Evolutionary conservation across 2,329 filamentous ascomycete genomes (phyloP).

Genomic region (Triangularia setosa): DNA sequence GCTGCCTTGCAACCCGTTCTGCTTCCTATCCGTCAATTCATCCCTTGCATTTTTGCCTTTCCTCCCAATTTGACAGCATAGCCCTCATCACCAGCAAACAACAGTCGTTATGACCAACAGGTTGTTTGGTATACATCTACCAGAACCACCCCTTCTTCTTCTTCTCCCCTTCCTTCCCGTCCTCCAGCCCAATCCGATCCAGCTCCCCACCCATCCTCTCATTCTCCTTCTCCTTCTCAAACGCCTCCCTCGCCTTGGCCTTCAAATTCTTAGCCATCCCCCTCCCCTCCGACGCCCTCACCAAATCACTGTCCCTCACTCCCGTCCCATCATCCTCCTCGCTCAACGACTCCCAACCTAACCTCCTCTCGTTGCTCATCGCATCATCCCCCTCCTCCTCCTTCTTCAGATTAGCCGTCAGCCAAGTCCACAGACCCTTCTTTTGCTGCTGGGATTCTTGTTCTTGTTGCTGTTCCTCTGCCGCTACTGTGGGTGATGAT

Average conservation of each 20-base stretch:
- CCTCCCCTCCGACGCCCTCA: conserved; percentile 29
- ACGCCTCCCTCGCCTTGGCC: conserved; percentile 41
- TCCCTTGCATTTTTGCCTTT: neutral
- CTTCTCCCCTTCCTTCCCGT: conserved; percentile 25
- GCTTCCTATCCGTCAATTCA: too few relatives aligned
- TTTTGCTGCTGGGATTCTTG: conserved; percentile 15
- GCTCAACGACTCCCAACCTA: conserved; percentile 33
- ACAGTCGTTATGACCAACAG: neutral
- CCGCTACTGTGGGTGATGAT: neutral
- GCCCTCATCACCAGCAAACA: neutral
- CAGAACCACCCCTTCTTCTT: conserved; percentile 52
- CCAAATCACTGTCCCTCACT: conserved; percentile 29
- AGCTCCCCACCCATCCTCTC: conserved; percentile 49
- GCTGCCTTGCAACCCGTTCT: neutral
- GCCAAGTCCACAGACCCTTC: conserved; percentile 34
- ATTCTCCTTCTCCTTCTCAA: conserved; percentile 48
- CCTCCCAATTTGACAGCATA: neutral
- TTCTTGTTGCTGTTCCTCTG: conserved; percentile 2
- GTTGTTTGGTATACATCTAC: conserved; percentile 19
- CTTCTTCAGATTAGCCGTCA: conserved; percentile 38
- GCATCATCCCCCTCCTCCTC: conserved; percentile 31
- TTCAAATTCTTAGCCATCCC: conserved; percentile 30
- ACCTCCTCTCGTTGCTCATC: conserved; percentile 24
- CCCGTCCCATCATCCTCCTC: conserved; percentile 32
- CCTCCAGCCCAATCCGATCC: conserved; percentile 44